phyloP scores from a whole-genome alignment of 1,284 basidiomycete species.

The Chalciporus sp. region DNA sequence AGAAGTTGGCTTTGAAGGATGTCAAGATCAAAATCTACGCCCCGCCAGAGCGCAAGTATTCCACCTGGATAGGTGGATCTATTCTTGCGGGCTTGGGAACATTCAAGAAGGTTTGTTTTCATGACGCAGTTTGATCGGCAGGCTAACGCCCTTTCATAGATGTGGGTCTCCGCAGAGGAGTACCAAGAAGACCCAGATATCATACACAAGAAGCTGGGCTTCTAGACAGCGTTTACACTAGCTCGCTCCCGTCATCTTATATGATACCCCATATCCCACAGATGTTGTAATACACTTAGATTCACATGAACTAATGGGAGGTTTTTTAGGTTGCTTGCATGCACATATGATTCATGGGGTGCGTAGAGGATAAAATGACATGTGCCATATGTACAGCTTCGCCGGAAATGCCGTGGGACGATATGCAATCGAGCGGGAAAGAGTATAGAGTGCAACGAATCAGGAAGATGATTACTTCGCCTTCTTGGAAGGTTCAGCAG shows the following conservation, averaged over 20 bases:
- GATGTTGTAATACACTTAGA: constrained; percentile 37
- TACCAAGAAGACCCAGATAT: constrained; percentile 99
- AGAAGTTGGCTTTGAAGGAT: constrained; percentile 95
- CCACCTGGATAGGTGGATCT: constrained; percentile 98
- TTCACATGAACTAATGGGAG: constrained; percentile 35
- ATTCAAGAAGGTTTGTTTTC: constrained; percentile 87
- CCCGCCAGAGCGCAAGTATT: constrained; percentile 99
- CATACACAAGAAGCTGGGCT: constrained; percentile 90
- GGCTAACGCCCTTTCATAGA: constrained; percentile 49
- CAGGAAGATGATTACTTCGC: constrained; percentile 58
- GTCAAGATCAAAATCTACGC: constrained; percentile 99
- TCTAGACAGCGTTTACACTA: constrained; percentile 41
- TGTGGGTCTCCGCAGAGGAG: constrained; percentile 99
- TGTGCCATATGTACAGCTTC: constrained; percentile 45
- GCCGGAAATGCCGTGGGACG: constrained; percentile 37
- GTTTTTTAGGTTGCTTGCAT: constrained; percentile 38
- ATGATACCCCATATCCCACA: constrained; percentile 37
- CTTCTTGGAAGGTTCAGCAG: constrained; percentile 86
- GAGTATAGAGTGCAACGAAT: constrained; percentile 27
- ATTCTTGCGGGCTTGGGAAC: constrained; percentile 95
- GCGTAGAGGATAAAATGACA: constrained; percentile 37
- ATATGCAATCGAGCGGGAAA: constrained; percentile 38
- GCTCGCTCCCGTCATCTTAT: constrained; percentile 14
- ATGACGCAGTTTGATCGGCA: neutral
- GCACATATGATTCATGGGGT: constrained; percentile 48